These are phyloP conservation scores for Xylaria telfairii DNA, from an alignment of 495 filamentous ascomycete genomes.

Conservation along the genomic window DNA sequence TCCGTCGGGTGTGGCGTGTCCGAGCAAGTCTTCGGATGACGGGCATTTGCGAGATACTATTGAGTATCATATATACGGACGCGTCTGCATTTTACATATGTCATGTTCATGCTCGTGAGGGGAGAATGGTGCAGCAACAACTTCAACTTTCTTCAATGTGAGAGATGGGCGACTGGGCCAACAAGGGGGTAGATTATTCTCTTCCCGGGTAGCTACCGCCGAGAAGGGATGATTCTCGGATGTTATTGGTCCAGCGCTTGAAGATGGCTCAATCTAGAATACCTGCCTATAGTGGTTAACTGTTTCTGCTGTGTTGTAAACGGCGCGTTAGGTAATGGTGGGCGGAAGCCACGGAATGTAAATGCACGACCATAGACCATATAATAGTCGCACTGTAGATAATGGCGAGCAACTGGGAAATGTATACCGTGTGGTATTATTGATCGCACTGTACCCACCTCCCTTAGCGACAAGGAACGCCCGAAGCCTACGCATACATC, in stretches of 20 bases:
- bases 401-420: too few species aligned
- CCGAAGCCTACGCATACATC: too few species aligned
- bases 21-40: too few species aligned
- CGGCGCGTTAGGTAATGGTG: background rate
- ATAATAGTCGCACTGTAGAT: background rate
- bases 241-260: background rate
- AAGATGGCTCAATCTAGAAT: background rate
- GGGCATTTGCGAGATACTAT: too few species aligned
- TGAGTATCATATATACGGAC: too few species aligned
- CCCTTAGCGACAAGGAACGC: background rate
- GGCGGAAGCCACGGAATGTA: background rate
- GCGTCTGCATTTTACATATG: too few species aligned
- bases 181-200: background rate
- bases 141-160: too few species aligned
- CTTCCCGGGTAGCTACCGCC: slow-evolving; percentile 1
- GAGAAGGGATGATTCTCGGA: background rate
- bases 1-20: too few species aligned
- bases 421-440: background rate
- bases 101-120: too few species aligned
- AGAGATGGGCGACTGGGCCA: background rate
- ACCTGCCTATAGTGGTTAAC: background rate
- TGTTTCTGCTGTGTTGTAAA: background rate
- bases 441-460: background rate
- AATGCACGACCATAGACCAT: background rate
- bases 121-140: too few species aligned